A percentile compares a stretch with the other conserved stretches of the same genome.
Conservation (phyloP, 495 filamentous ascomycete species). For the Tuber calosporum region DNA sequence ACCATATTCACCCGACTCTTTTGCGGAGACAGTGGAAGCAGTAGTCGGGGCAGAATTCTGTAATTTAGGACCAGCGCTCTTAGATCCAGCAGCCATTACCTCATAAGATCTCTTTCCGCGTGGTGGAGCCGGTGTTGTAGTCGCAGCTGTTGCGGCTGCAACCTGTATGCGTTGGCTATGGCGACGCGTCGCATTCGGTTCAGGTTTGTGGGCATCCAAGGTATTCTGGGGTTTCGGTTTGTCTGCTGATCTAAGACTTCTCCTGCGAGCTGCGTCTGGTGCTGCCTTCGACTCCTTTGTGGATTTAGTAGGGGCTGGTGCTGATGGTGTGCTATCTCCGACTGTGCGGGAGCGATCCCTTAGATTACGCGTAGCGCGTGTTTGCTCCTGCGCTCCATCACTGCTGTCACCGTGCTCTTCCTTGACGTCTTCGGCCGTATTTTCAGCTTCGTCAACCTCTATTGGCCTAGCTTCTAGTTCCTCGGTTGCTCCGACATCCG, state of each 20-base stretch:
- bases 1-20: slow-evolving; percentile 15
- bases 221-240: background rate
- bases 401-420: slow-evolving; percentile 16
- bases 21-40: background rate
- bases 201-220: background rate
- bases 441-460: slow-evolving; percentile 20
- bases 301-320: background rate
- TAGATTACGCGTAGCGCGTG: slow-evolving; percentile 36
- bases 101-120: slow-evolving; percentile 39
- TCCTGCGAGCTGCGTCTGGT: background rate
- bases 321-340: background rate
- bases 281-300: background rate
- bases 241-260: background rate
- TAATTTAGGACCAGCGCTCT: slow-evolving; percentile 37
- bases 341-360: slow-evolving; percentile 27
- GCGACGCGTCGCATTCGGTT: slow-evolving; percentile 31
- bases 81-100: slow-evolving; percentile 37
- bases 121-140: slow-evolving; percentile 19
- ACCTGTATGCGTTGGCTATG: slow-evolving; percentile 32
- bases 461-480: slow-evolving; percentile 13
- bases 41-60: slow-evolving; percentile 22
- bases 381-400: slow-evolving; percentile 30
- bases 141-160: slow-evolving; percentile 24
- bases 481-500: slow-evolving; percentile 19
- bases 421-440: slow-evolving; percentile 20